These are phyloP conservation scores for Cyberlindnera americana DNA, from an alignment of 805 yeast species.

Conservation along the genomic window DNA sequence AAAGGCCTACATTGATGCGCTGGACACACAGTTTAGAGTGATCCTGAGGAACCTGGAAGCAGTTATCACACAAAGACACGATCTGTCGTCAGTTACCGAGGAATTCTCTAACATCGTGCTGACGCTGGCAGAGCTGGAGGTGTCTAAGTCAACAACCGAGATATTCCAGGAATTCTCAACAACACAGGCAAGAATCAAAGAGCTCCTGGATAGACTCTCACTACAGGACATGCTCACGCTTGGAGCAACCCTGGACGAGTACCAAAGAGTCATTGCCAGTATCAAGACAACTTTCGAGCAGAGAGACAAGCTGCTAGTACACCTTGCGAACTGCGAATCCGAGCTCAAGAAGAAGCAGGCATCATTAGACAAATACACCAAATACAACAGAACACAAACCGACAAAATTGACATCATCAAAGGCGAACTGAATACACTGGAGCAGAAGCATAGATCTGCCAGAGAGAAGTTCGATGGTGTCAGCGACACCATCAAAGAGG, in stretches of 20 bases:
- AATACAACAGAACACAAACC: conserved; percentile 48
- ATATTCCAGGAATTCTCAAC: conserved; percentile 68
- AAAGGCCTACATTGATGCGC: conserved; percentile 60
- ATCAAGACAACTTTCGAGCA: conserved; percentile 71
- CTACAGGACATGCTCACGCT: conserved; percentile 83
- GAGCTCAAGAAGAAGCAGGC: conserved; percentile 46
- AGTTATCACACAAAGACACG: conserved; percentile 72
- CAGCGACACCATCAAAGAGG: conserved; percentile 61
- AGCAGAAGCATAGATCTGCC: conserved; percentile 48
- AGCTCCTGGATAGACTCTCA: conserved; percentile 71
- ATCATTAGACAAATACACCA: conserved; percentile 42
- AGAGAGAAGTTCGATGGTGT: conserved; percentile 61
- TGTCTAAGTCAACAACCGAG: conserved; percentile 61
- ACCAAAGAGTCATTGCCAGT: conserved; percentile 72
- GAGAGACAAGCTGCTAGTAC: conserved; percentile 54
- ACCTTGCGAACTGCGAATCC: conserved; percentile 44
- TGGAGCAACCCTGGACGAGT: conserved; percentile 86
- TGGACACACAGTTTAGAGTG: conserved; percentile 69
- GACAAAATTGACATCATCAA: conserved; percentile 60
- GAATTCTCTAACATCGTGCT: conserved; percentile 59
- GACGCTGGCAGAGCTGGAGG: conserved; percentile 68
- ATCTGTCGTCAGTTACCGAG: conserved; percentile 61
- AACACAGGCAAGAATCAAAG: conserved; percentile 66
- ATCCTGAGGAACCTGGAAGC: conserved; percentile 69
- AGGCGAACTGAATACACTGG: conserved; percentile 55